Base-by-base conservation (phyloP, 192 early-diverging fungal species). In the Coemansia sp. region DNA sequence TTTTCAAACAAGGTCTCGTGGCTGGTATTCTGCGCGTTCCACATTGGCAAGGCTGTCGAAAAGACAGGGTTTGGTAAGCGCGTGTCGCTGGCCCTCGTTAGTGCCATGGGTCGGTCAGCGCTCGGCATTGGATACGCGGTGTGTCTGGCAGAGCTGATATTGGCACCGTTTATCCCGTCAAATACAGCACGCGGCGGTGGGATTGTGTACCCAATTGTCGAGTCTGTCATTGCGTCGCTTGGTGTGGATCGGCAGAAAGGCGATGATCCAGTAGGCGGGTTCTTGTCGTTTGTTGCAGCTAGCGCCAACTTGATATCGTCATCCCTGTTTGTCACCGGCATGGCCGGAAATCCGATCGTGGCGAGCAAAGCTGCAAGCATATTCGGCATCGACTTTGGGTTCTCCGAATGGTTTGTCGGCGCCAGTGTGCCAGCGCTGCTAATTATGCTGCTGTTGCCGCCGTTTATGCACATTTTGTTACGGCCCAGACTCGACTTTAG, bases 101-200 rank as follows among this genome's bases (percentile, higher is more conserved):
- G 50, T 5, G 46, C 58, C 21, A 82, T 89, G 69, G 85, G 86
- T 6, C 67, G 51, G 23, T 79, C 75, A 18, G 60, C 81, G 0
- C 23, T 84, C 7, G 85, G 87, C 6, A 66, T 88, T 5, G 86
- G 73, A 31, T 88, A 86, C 53, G 83, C 85, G 8, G 32, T 77
- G 47, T 73, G 73, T 54, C 22, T 69, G 35, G 64, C 81, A 49
- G 87, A 91, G 66, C 50, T 88, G 43, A 27, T 80, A 12, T 50
- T 91, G 47, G 85, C 82, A 5, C 86, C 87, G 10, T 89, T 91
- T 73, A 82, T 91, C 32, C 88, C 89, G 9, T 82, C 80, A 32
- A 86, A 88, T 67, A 86, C 86, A 0, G 91, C 91, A 12, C 83
- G 91, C 31, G 91, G 91, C 27, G 91, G 91, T 12, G 85, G 89